Percentiles rank a stretch among this genome's conserved stretches.
Evolutionary conservation across 345 rosid genomes (phyloP).

Genomic region (Salix arbutifolia): DNA sequence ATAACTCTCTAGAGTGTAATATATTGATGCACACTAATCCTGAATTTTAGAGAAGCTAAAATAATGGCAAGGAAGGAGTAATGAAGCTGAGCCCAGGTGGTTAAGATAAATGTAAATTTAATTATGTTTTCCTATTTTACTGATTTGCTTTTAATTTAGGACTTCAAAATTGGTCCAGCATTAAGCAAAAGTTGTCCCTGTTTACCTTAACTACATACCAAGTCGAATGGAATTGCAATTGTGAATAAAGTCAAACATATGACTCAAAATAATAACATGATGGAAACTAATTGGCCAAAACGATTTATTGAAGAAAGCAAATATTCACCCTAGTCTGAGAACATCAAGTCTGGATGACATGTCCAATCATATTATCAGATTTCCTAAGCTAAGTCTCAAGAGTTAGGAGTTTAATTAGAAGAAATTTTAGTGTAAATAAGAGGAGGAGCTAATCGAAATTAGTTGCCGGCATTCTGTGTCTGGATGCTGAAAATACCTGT

Average conservation of each 20-base stretch:
- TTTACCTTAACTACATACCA: not conserved
- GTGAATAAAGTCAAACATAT: not conserved
- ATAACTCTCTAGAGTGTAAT: not conserved
- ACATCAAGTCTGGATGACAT: not conserved
- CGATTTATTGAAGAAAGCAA: not conserved
- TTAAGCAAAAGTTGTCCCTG: not conserved
- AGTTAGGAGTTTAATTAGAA: not conserved
- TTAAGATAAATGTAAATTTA: not conserved
- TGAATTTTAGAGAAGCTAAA: not conserved
- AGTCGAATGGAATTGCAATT: not conserved
- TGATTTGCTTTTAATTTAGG: not conserved
- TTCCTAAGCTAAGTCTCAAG: not conserved
- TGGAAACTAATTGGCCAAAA: not conserved
- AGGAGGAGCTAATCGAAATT: not conserved
- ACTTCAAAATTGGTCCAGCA: not conserved
- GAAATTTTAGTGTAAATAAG: not conserved
- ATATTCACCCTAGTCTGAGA: not conserved
- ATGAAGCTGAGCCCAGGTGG: not conserved
- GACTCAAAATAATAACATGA: not conserved
- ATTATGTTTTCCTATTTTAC: not conserved
- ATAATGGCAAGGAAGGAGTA: not conserved
- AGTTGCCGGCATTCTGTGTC: not conserved
- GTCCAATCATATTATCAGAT: not conserved
- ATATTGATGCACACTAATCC: not conserved
- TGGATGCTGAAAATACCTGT: conserved; percentile 48